These are phyloP conservation scores for Termitomyces sp. DNA, from an alignment of 768 basidiomycete species.

Conservation along the genomic window DNA sequence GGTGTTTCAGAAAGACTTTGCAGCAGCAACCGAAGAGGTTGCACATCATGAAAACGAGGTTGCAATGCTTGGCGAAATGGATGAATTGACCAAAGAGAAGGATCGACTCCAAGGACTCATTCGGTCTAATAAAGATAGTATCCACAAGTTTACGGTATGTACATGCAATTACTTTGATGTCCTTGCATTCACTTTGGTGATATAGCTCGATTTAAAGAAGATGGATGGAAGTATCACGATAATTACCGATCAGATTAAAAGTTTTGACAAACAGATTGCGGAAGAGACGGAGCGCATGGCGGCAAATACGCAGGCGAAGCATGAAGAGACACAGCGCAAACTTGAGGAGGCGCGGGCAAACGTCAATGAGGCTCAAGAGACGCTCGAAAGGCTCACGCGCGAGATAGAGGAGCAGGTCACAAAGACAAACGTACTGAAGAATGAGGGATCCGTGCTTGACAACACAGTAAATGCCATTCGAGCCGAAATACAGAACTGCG, in stretches of 20 bases:
- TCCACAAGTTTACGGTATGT: conserved; percentile 42
- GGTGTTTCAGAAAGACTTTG: conserved; percentile 21
- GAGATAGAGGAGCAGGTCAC: conserved; percentile 26
- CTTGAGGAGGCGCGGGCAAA: conserved; percentile 40
- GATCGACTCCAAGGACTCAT: conserved; percentile 42
- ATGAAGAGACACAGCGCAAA: conserved; percentile 48
- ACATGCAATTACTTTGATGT: not conserved
- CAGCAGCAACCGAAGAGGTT: conserved; percentile 25
- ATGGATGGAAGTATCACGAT: conserved; percentile 37
- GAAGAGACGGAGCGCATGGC: conserved; percentile 50
- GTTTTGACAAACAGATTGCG: conserved; percentile 42
- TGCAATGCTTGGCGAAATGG: conserved; percentile 23
- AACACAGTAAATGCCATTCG: conserved; percentile 24
- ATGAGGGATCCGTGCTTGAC: conserved; percentile 32
- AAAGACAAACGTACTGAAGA: conserved; percentile 24
- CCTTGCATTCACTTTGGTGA: not conserved
- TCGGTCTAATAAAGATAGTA: conserved; percentile 35
- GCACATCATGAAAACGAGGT: conserved; percentile 23
- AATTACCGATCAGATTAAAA: conserved; percentile 26
- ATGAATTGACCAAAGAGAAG: conserved; percentile 29
- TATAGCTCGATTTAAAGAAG: conserved; percentile 44
- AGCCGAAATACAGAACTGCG: conserved; percentile 36
- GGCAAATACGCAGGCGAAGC: conserved; percentile 54
- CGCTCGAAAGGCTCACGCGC: conserved; percentile 21
- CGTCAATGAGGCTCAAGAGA: conserved; percentile 31